Percentiles rank a stretch among this genome's conserved stretches.
These are phyloP conservation scores for Cyclotella sp. DNA, from an alignment of 108 stramenopile genomes.

Conservation along the genomic window DNA sequence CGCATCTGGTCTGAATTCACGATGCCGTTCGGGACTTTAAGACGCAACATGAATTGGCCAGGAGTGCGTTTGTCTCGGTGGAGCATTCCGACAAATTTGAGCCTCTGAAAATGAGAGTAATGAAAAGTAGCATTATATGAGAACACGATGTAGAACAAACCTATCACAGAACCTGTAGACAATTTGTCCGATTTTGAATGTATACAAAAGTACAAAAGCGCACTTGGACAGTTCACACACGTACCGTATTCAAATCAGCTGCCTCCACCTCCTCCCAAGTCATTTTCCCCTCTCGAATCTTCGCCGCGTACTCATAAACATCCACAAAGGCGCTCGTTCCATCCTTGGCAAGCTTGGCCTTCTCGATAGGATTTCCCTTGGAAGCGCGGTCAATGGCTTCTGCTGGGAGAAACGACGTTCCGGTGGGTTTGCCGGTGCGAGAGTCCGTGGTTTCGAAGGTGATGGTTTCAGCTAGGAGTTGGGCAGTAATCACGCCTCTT, in stretches of 20 bases:
- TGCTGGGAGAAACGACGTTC: slow-evolving; percentile 76
- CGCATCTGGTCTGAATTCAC: slow-evolving; percentile 90
- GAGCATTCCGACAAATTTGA: slow-evolving; percentile 94
- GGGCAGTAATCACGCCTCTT: neutral
- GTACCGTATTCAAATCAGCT: slow-evolving; percentile 84
- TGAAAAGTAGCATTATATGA: slow-evolving; percentile 11
- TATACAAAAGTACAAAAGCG: neutral
- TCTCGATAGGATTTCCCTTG: slow-evolving; percentile 77
- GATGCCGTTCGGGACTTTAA: slow-evolving; percentile 94
- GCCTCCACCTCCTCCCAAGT: slow-evolving; percentile 89
- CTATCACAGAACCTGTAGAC: too few relatives aligned
- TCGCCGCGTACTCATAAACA: slow-evolving; percentile 85
- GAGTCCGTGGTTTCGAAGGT: neutral
- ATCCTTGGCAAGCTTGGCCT: slow-evolving; percentile 85
- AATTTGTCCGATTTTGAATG: neutral
- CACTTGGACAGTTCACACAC: slow-evolving; percentile 11
- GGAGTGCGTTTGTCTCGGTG: slow-evolving; percentile 93
- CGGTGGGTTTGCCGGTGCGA: slow-evolving; percentile 71
- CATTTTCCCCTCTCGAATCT: slow-evolving; percentile 83
- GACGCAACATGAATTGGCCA: slow-evolving; percentile 95
- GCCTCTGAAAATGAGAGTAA: slow-evolving; percentile 49
- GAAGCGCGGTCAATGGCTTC: slow-evolving; percentile 73
- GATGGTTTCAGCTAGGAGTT: neutral
- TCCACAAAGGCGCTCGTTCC: slow-evolving; percentile 82
- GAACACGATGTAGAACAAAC: neutral